Evolutionary conservation across 2,329 filamentous ascomycete genomes (phyloP).

Genomic region (Curvularia lunata): DNA sequence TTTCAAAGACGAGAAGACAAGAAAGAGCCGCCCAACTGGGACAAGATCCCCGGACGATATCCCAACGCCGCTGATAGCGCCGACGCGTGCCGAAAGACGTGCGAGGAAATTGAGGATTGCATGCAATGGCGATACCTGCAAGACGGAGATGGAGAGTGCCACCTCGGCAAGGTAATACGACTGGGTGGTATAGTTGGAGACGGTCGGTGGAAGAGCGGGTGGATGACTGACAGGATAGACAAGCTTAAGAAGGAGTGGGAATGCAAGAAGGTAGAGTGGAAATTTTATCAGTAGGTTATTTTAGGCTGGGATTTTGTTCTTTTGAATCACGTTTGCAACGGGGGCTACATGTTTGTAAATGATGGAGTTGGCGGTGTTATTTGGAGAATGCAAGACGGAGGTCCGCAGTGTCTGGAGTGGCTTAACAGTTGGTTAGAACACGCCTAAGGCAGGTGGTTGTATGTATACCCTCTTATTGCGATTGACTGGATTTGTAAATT

Average conservation of each 20-base stretch:
- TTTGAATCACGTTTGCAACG: not conserved
- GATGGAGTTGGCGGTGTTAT: constrained; percentile 3
- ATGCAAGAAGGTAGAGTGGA: constrained; percentile 39
- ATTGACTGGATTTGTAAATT: not conserved
- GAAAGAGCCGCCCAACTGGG: constrained; percentile 23
- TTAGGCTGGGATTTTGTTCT: not conserved
- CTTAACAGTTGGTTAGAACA: not conserved
- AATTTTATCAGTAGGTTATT: constrained; percentile 30
- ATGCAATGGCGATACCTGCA: constrained; percentile 46
- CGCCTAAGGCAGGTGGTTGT: not conserved
- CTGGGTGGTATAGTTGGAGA: constrained; percentile 33
- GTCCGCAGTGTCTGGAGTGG: not conserved
- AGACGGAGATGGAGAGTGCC: constrained; percentile 40
- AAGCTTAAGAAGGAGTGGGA: constrained; percentile 31
- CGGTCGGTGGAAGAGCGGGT: constrained; percentile 45
- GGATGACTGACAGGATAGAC: constrained; percentile 44
- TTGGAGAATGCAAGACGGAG: not conserved
- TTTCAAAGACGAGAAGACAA: constrained; percentile 4
- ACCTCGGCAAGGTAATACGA: constrained; percentile 40
- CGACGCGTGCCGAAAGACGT: constrained; percentile 37
- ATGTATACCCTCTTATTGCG: constrained; percentile 3
- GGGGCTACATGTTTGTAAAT: not conserved
- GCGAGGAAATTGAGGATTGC: constrained; percentile 40
- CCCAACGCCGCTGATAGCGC: constrained; percentile 34
- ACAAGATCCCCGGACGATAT: constrained; percentile 23